A percentile compares a stretch with the other conserved stretches of the same genome.
Evolutionary conservation across 2,329 filamentous ascomycete species (phyloP).

Genomic region (Trichoderma koningiopsis): DNA sequence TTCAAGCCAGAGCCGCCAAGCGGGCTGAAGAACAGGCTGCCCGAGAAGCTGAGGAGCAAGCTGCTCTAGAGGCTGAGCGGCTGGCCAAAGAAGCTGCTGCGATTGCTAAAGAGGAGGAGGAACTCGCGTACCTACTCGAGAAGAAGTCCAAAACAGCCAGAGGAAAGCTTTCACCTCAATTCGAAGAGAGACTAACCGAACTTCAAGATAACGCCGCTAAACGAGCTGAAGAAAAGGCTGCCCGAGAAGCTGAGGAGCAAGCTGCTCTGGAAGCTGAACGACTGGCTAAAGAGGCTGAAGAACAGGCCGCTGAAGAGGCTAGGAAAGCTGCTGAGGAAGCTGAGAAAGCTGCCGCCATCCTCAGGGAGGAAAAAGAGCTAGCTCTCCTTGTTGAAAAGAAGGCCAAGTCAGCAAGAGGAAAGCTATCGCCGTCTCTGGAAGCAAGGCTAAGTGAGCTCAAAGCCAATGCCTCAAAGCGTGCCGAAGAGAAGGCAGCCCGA

Average conservation of each 20-base stretch:
- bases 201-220: slow-evolving; percentile 27
- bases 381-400: slow-evolving; percentile 51
- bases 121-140: slow-evolving; percentile 41
- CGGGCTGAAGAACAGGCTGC: slow-evolving; percentile 9
- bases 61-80: slow-evolving; percentile 15
- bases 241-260: slow-evolving; percentile 32
- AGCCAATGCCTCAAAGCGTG: slow-evolving; percentile 39
- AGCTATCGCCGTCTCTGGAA: slow-evolving; percentile 48
- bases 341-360: slow-evolving; percentile 27
- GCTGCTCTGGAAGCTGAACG: slow-evolving; percentile 35
- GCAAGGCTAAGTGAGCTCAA: slow-evolving; percentile 47
- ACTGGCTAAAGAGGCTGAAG: slow-evolving; percentile 43
- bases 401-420: slow-evolving; percentile 48
- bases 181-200: slow-evolving; percentile 35
- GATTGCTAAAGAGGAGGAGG: slow-evolving; percentile 24
- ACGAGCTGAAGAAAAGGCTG: slow-evolving; percentile 30
- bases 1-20: not conserved
- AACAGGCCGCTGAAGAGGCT: slow-evolving; percentile 30
- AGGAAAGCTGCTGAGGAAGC: not conserved
- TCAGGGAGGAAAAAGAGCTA: slow-evolving; percentile 43
- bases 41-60: slow-evolving; percentile 24
- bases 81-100: slow-evolving; percentile 8
- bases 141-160: slow-evolving; percentile 42
- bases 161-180: not conserved
- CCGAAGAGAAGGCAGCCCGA: too few species aligned